phyloP scores from a whole-genome alignment of 768 basidiomycete genomes.

The Mycena galopus region DNA sequence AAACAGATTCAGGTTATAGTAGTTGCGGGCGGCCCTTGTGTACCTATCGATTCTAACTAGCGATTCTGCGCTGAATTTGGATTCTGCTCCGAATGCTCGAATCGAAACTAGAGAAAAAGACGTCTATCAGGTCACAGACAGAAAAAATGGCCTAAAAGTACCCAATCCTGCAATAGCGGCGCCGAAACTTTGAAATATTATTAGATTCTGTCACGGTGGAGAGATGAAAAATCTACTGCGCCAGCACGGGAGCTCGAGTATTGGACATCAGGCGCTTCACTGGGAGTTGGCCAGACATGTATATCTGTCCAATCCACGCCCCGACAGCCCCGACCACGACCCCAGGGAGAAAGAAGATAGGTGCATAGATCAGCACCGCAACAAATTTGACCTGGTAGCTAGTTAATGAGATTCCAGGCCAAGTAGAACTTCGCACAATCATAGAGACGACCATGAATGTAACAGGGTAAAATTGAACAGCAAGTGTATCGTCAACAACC shows the following conservation, averaged over 20 bases:
- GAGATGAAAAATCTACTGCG: slow-evolving; percentile 47
- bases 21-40: slow-evolving; percentile 32
- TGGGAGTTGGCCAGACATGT: slow-evolving; percentile 43
- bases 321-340: slow-evolving; percentile 38
- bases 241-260: slow-evolving; percentile 41
- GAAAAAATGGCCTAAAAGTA: neutral
- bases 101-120: slow-evolving; percentile 45
- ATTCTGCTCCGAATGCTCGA: slow-evolving; percentile 62
- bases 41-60: slow-evolving; percentile 56
- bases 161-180: slow-evolving; percentile 61
- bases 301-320: slow-evolving; percentile 39
- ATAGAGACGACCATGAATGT: slow-evolving; percentile 47
- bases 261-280: slow-evolving; percentile 43
- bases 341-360: slow-evolving; percentile 48
- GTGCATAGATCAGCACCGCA: slow-evolving; percentile 45
- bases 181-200: slow-evolving; percentile 45
- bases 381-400: slow-evolving; percentile 41
- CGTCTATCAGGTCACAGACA: neutral
- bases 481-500: slow-evolving; percentile 42
- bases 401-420: neutral
- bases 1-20: slow-evolving; percentile 21
- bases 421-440: slow-evolving; percentile 44
- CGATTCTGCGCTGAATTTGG: slow-evolving; percentile 50
- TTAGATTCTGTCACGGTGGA: slow-evolving; percentile 1
- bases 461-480: slow-evolving; percentile 43